These are phyloP conservation scores for Lipomyces mesembrius DNA, from an alignment of 805 yeast species.

Conservation along the genomic window DNA sequence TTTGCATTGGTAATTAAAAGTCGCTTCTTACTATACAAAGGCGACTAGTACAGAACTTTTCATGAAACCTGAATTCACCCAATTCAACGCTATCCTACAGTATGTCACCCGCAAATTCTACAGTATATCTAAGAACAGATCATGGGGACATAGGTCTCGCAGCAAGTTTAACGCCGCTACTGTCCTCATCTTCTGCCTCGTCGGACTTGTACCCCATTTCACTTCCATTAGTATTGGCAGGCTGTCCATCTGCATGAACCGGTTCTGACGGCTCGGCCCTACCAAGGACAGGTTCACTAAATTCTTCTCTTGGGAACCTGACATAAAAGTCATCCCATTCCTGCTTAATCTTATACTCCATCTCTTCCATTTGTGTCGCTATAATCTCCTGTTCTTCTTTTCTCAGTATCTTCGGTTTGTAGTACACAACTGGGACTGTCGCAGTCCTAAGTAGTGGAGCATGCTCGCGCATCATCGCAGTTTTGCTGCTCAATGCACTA, in stretches of 20 bases:
- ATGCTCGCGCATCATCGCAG: background rate
- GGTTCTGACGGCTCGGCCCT: background rate
- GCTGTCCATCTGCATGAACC: background rate
- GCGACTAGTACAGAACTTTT: background rate
- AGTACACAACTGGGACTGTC: background rate
- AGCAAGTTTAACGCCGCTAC: background rate
- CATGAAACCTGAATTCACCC: background rate
- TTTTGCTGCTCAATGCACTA: background rate
- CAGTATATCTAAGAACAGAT: background rate
- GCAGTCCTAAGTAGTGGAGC: background rate
- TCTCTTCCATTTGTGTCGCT: background rate
- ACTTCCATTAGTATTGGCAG: background rate
- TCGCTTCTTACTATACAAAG: background rate
- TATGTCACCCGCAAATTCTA: background rate
- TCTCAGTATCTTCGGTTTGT: conserved; percentile 2
- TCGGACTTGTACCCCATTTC: background rate
- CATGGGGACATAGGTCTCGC: background rate
- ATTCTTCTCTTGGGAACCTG: conserved; percentile 10
- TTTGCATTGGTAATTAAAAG: background rate
- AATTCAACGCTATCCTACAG: conserved; percentile 2
- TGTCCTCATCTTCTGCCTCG: conserved; percentile 3
- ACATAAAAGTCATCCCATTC: conserved; percentile 19
- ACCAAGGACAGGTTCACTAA: background rate
- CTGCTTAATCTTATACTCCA: conserved; percentile 12
- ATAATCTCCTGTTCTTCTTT: background rate